Conservation (phyloP, 345 rosid genomes). For the Gossypium anomalum region DNA sequence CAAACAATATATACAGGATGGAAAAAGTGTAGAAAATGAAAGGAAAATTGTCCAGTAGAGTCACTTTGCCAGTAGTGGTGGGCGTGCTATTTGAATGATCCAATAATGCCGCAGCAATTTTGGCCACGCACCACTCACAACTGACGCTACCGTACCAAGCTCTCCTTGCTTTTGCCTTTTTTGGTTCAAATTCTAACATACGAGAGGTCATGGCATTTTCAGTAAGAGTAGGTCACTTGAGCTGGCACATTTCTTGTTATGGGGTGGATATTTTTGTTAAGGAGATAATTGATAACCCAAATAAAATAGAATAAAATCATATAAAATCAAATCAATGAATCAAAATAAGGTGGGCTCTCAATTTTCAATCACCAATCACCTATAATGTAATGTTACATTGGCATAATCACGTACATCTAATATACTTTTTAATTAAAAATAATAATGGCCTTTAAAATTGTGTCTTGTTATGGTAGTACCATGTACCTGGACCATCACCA, state of each 20-base stretch:
- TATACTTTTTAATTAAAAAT: background rate
- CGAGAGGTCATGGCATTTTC: background rate
- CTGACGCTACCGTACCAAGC: no score
- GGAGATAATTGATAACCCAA: background rate
- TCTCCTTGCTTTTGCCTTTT: no score
- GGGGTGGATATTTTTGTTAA: background rate
- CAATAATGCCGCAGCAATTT: no score
- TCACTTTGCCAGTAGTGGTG: no score
- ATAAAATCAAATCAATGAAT: background rate
- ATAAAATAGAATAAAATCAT: background rate
- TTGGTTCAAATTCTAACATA: no score
- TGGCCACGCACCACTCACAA: no score
- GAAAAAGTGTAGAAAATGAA: no score
- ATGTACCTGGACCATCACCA: background rate
- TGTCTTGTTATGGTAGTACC: background rate
- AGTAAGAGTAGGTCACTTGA: background rate
- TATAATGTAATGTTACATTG: background rate
- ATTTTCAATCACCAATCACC: background rate
- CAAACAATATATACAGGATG: no score
- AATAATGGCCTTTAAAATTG: background rate
- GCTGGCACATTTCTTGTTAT: background rate
- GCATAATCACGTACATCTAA: background rate
- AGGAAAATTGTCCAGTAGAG: no score
- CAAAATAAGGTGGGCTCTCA: background rate
- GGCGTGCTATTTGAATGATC: no score